phyloP scores from a whole-genome alignment of 2,329 filamentous ascomycete species.

The Beauveria sp. region DNA sequence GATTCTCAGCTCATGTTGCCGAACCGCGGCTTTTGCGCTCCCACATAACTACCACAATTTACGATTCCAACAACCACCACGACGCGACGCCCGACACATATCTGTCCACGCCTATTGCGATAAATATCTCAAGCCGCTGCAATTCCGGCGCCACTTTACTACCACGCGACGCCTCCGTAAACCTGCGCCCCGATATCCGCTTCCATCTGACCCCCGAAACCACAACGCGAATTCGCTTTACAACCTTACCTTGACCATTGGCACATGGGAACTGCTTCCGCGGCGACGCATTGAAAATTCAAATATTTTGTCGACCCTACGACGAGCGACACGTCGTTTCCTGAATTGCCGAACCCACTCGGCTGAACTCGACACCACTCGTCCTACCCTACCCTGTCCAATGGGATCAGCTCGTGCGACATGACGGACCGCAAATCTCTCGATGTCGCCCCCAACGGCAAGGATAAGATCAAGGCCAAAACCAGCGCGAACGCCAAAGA shows the following conservation, averaged over 20 bases:
- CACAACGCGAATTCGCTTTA: background rate
- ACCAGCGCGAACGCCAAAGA: slow-evolving; percentile 14
- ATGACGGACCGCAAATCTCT: slow-evolving; percentile 25
- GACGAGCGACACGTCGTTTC: background rate
- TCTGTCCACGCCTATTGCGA: background rate
- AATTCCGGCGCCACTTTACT: background rate
- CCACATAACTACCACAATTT: background rate
- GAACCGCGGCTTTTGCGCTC: slow-evolving; percentile 6
- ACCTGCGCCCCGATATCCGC: background rate
- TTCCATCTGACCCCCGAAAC: background rate
- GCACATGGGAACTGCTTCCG: background rate
- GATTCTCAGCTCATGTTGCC: background rate
- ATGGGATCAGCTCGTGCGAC: slow-evolving; percentile 5
- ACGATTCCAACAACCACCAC: background rate
- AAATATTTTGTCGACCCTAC: background rate
- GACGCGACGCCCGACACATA: background rate
- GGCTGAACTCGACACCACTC: background rate
- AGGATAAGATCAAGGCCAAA: slow-evolving; percentile 10
- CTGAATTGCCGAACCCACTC: background rate
- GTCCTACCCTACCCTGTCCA: background rate
- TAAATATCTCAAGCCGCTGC: background rate
- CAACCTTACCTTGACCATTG: background rate
- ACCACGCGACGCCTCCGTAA: background rate
- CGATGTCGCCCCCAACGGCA: slow-evolving; percentile 20
- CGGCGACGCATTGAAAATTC: background rate